Evolutionary conservation across 257 asterid species (phyloP).

Genomic region (Phtheirospermum japonicum): DNA sequence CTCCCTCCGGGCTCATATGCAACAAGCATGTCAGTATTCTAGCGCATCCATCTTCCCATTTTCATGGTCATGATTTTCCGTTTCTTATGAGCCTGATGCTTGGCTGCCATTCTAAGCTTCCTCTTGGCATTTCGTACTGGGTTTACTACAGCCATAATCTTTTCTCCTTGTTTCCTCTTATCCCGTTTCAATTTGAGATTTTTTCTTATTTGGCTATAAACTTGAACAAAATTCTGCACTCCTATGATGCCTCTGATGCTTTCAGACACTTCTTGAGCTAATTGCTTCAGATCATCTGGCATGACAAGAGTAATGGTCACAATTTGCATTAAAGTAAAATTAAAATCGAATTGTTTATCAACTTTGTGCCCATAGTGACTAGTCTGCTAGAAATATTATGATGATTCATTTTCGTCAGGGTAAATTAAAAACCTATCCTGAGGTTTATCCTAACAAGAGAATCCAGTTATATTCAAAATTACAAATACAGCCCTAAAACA

Average conservation of each 20-base stretch:
- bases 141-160: slow-evolving; percentile 81
- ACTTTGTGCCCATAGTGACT: not conserved
- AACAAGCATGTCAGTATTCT: not conserved
- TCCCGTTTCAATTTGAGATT: slow-evolving; percentile 71
- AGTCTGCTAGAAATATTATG: not conserved
- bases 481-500: not conserved
- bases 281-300: slow-evolving; percentile 76
- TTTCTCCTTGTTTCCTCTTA: slow-evolving; percentile 81
- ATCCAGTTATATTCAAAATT: too few species aligned
- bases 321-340: not conserved
- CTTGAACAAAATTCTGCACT: slow-evolving; percentile 48
- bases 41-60: slow-evolving; percentile 73
- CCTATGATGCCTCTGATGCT: slow-evolving; percentile 62
- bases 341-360: not conserved
- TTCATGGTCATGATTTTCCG: slow-evolving; percentile 72
- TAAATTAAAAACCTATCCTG: not conserved
- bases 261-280: slow-evolving; percentile 60
- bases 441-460: not conserved
- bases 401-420: not conserved
- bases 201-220: slow-evolving; percentile 61
- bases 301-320: not conserved
- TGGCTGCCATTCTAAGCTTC: slow-evolving; percentile 69
- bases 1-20: not conserved
- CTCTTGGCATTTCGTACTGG: slow-evolving; percentile 88
- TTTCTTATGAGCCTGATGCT: slow-evolving; percentile 75